Evolutionary conservation across 805 yeast genomes (phyloP).

Genomic region (Candida hispaniensis): DNA sequence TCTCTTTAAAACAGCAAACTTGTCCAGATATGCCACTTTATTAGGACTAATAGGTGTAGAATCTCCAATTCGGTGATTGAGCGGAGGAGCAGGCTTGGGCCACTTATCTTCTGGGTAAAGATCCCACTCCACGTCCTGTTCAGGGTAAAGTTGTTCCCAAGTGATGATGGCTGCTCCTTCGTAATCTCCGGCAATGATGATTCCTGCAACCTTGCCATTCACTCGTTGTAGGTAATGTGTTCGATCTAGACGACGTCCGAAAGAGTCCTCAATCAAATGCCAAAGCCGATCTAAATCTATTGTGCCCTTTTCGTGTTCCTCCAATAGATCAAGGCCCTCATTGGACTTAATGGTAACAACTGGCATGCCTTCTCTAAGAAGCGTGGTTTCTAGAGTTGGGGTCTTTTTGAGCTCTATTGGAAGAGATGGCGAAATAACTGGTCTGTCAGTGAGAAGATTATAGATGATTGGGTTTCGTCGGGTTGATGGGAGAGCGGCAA

Average conservation of each 20-base stretch:
- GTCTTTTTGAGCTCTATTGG: constrained; percentile 54
- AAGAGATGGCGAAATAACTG: constrained; percentile 79
- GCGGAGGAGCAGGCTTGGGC: constrained; percentile 9
- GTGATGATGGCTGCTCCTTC: constrained; percentile 93
- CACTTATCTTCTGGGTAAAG: constrained; percentile 5
- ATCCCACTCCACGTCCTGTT: constrained; percentile 23
- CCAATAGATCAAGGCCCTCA: constrained; percentile 34
- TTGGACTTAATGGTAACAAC: constrained; percentile 35
- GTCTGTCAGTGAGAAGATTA: constrained; percentile 83
- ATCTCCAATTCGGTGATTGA: constrained; percentile 12
- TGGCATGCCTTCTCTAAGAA: constrained; percentile 65
- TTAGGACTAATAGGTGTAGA: constrained; percentile 20
- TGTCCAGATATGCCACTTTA: constrained; percentile 71
- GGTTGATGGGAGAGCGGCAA: constrained; percentile 42
- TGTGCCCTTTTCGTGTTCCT: constrained; percentile 31
- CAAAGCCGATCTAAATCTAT: constrained; percentile 51
- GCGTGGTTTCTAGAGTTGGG: constrained; percentile 63
- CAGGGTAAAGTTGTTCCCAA: constrained; percentile 44
- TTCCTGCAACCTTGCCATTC: constrained; percentile 53
- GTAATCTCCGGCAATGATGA: constrained; percentile 85
- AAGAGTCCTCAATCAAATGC: constrained; percentile 64
- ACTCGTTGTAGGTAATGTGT: constrained; percentile 59
- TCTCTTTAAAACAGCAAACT: constrained; percentile 76
- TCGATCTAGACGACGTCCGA: constrained; percentile 54
- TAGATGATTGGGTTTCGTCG: constrained; percentile 77